Percentiles rank a stretch among this genome's conserved stretches.
These are phyloP conservation scores for Plasmopara viticola DNA, from an alignment of 352 stramenopile genomes.

Conservation along the genomic window DNA sequence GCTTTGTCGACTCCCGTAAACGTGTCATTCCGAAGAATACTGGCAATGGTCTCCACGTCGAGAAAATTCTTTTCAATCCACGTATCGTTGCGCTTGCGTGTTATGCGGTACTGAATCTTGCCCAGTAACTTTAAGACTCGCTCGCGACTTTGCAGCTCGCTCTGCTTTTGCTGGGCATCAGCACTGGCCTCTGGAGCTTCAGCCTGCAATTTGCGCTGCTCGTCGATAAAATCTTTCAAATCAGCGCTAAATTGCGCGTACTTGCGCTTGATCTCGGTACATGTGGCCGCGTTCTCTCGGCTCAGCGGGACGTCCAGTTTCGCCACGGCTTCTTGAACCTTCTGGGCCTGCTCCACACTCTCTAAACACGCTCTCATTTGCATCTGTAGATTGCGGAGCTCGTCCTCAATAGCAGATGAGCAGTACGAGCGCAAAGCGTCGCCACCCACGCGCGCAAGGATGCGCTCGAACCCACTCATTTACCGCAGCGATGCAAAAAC, in stretches of 20 bases:
- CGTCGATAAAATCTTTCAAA: conserved; percentile 41
- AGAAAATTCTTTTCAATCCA: conserved; percentile 62
- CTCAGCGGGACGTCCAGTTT: conserved; percentile 58
- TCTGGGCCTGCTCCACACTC: conserved; percentile 48
- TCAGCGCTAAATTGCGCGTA: conserved; percentile 44
- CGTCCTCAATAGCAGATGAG: conserved; percentile 70
- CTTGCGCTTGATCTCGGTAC: conserved; percentile 45
- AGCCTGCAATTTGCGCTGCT: conserved; percentile 51
- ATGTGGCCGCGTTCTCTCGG: conserved; percentile 46
- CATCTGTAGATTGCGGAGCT: conserved; percentile 49
- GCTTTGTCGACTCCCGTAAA: conserved; percentile 29
- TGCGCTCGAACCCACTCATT: conserved; percentile 74
- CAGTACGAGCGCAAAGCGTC: conserved; percentile 69
- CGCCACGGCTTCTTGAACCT: conserved; percentile 54
- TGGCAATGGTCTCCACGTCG: conserved; percentile 38
- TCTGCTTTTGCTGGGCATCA: conserved; percentile 17
- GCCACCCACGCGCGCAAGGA: conserved; percentile 56
- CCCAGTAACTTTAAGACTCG: conserved; percentile 37
- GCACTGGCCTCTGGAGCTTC: conserved; percentile 15
- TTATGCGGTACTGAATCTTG: conserved; percentile 60
- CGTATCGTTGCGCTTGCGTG: conserved; percentile 48
- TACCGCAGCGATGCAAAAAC: neutral
- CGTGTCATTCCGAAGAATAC: conserved; percentile 24
- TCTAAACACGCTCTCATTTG: conserved; percentile 54
- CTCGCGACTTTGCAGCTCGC: conserved; percentile 24